These are phyloP conservation scores for Rhizophagus sp. DNA, from an alignment of 192 early-diverging fungal species.

Conservation along the genomic window DNA sequence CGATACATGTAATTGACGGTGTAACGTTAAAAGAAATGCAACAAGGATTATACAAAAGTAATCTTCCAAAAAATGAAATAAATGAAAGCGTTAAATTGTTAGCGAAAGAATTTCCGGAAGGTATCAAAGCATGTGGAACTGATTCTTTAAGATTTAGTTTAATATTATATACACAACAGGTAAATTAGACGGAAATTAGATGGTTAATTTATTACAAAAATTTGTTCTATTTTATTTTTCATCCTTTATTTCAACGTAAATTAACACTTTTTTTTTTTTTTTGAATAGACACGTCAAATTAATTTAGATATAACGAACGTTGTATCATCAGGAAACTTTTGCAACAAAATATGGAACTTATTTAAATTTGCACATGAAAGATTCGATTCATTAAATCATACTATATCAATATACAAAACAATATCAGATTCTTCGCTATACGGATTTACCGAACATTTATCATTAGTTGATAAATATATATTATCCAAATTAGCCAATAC, in stretches of 20 bases:
- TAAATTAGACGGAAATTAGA: not conserved
- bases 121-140: slow-evolving; percentile 89
- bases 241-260: not conserved
- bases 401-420: slow-evolving; percentile 15
- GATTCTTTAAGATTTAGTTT: slow-evolving; percentile 81
- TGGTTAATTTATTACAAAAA: not conserved
- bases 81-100: slow-evolving; percentile 62
- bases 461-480: slow-evolving; percentile 83
- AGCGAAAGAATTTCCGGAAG: slow-evolving; percentile 80
- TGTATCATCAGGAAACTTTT: slow-evolving; percentile 83
- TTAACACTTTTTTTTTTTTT: not conserved
- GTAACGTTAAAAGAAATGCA: slow-evolving; percentile 70
- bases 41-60: slow-evolving; percentile 66
- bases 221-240: not conserved
- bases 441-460: slow-evolving; percentile 32
- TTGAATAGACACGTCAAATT: slow-evolving; percentile 75
- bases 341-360: slow-evolving; percentile 97
- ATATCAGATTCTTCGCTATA: slow-evolving; percentile 10
- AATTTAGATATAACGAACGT: slow-evolving; percentile 90
- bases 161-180: slow-evolving; percentile 66
- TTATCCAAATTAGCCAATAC: slow-evolving; percentile 79
- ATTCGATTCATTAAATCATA: slow-evolving; percentile 54
- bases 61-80: slow-evolving; percentile 79
- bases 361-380: slow-evolving; percentile 70
- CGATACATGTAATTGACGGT: slow-evolving; percentile 84